Percentiles rank a stretch among this genome's conserved stretches.
Conservation (phyloP, 2,329 filamentous ascomycete species). For the Pseudopyricularia cyperi region DNA sequence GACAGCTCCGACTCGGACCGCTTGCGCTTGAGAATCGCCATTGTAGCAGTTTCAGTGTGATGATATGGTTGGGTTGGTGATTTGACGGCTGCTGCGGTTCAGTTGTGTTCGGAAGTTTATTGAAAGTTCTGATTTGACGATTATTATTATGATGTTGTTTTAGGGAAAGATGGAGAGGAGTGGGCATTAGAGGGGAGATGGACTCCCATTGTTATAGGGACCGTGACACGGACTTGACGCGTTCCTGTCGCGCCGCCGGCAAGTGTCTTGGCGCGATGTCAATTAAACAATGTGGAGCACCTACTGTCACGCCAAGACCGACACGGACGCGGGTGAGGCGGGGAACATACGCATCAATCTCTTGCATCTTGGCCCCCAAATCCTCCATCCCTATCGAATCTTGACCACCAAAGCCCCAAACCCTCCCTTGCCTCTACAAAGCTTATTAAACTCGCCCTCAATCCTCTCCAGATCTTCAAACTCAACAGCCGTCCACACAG, state of each 20-base stretch:
- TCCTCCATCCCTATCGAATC: slow-evolving; percentile 9
- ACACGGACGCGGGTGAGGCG: too few species aligned
- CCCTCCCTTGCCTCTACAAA: slow-evolving; percentile 26
- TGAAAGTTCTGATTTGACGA: background rate
- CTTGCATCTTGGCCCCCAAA: too few species aligned
- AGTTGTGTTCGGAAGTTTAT: background rate
- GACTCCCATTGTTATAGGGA: too few species aligned
- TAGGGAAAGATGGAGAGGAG: too few species aligned
- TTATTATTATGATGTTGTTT: too few species aligned
- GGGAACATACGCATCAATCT: too few species aligned
- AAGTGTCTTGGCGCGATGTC: too few species aligned
- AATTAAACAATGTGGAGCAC: too few species aligned
- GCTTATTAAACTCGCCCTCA: slow-evolving; percentile 23
- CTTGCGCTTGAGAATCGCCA: slow-evolving; percentile 43
- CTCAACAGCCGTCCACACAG: slow-evolving; percentile 25
- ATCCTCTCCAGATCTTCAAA: slow-evolving; percentile 30
- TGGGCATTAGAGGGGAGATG: too few species aligned
- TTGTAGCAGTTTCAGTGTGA: slow-evolving; percentile 20
- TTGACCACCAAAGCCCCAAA: slow-evolving; percentile 28
- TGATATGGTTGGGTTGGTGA: background rate
- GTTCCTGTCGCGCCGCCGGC: too few species aligned
- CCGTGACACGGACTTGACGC: too few species aligned
- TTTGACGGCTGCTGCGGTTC: background rate
- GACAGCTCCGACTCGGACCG: slow-evolving; percentile 46
- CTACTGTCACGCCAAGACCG: too few species aligned